Percentiles rank a stretch among this genome's conserved stretches.
Evolutionary conservation across 2,329 filamentous ascomycete species (phyloP).

Genomic region (Fusarium tjaetaba): DNA sequence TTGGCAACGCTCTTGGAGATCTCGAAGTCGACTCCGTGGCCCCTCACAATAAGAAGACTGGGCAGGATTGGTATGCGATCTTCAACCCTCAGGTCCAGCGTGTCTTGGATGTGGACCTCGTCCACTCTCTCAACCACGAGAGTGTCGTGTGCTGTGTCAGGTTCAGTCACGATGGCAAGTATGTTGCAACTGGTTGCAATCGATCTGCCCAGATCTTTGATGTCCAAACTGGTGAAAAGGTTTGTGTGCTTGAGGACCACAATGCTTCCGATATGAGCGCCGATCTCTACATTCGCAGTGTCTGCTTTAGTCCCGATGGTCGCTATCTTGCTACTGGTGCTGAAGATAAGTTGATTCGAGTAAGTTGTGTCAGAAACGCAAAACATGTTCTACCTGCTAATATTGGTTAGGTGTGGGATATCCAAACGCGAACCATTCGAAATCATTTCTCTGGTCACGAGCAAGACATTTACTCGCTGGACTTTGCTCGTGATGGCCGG

Average conservation of each 20-base stretch:
- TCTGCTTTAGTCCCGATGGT: conserved; percentile 98
- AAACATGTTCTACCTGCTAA: conserved; percentile 14
- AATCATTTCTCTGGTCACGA: conserved; percentile 97
- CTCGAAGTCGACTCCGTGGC: conserved; percentile 88
- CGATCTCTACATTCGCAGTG: conserved; percentile 95
- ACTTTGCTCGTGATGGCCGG: conserved; percentile 92
- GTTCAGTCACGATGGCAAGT: conserved; percentile 95
- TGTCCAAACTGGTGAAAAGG: conserved; percentile 84
- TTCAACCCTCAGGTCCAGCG: conserved; percentile 94
- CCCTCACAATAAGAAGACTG: conserved; percentile 86
- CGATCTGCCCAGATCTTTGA: conserved; percentile 99
- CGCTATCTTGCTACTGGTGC: conserved; percentile 94
- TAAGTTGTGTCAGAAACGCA: conserved; percentile 58
- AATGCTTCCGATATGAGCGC: conserved; percentile 81
- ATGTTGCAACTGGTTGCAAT: conserved; percentile 96
- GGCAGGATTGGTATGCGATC: conserved; percentile 93
- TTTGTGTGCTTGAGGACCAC: conserved; percentile 91
- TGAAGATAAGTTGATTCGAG: conserved; percentile 96
- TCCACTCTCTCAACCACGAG: conserved; percentile 92
- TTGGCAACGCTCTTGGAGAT: conserved; percentile 78
- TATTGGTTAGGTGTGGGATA: conserved; percentile 89
- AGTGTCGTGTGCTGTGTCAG: conserved; percentile 98
- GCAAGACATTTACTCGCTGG: conserved; percentile 97
- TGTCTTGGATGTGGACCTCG: conserved; percentile 89
- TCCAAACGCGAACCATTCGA: conserved; percentile 81